phyloP scores from a whole-genome alignment of 2,329 filamentous ascomycete genomes.

The Colletotrichum sidae region DNA sequence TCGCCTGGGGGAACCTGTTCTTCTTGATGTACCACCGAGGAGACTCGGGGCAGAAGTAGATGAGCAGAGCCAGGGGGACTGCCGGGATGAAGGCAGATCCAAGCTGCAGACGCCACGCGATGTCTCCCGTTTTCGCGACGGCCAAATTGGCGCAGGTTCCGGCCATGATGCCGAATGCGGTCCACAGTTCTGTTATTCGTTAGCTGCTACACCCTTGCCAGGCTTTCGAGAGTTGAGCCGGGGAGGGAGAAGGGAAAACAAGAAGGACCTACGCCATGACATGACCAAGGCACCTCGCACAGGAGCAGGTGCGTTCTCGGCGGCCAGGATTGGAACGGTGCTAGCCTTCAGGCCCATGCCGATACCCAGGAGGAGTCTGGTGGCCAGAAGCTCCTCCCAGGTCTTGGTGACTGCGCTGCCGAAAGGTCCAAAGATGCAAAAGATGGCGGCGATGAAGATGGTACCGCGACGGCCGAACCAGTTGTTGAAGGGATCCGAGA shows the following conservation, averaged over 20 bases:
- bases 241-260: background rate
- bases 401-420: conserved; percentile 78
- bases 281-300: conserved; percentile 74
- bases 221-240: no score
- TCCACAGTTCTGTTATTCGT: conserved; percentile 72
- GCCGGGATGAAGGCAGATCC: conserved; percentile 72
- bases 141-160: conserved; percentile 71
- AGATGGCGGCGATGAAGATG: conserved; percentile 77
- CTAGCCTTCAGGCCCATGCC: conserved; percentile 82
- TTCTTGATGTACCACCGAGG: conserved; percentile 77
- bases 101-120: conserved; percentile 69
- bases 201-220: no score
- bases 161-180: conserved; percentile 62
- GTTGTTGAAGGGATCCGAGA: conserved; percentile 74
- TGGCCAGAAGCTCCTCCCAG: conserved; percentile 78
- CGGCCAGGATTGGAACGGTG: conserved; percentile 79
- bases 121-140: conserved; percentile 59
- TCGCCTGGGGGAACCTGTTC: conserved; percentile 64
- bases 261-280: conserved; percentile 8
- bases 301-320: conserved; percentile 76
- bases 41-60: conserved; percentile 74
- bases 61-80: conserved; percentile 61
- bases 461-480: conserved; percentile 74
- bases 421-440: conserved; percentile 76
- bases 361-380: conserved; percentile 79